Conservation (phyloP, 768 basidiomycete genomes). For the Auricularia heimuer region DNA sequence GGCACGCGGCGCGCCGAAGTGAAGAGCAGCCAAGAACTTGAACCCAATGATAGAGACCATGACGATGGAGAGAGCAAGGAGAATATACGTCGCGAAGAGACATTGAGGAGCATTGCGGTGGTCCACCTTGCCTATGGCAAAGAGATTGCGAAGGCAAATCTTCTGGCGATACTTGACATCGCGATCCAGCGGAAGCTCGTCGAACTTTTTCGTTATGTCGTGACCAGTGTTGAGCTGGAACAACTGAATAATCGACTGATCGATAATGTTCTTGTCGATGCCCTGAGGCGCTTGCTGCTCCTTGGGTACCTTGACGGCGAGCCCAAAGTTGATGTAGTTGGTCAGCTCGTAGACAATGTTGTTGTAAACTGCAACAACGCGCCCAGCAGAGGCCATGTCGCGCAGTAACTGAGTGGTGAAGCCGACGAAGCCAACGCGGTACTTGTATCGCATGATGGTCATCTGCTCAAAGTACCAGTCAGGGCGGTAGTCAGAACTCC, state of each 20-base stretch:
- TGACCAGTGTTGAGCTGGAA: slow-evolving; percentile 66
- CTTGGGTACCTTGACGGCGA: slow-evolving; percentile 40
- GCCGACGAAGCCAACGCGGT: slow-evolving; percentile 82
- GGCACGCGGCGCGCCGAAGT: slow-evolving; percentile 67
- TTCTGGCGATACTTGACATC: slow-evolving; percentile 62
- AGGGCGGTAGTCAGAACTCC: slow-evolving; percentile 79
- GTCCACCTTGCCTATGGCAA: slow-evolving; percentile 86
- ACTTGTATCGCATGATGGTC: slow-evolving; percentile 85
- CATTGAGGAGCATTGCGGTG: slow-evolving; percentile 88
- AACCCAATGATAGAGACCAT: slow-evolving; percentile 95
- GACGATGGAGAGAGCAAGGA: slow-evolving; percentile 78
- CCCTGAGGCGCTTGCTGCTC: slow-evolving; percentile 45
- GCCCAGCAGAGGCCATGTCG: slow-evolving; percentile 52
- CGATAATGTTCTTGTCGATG: slow-evolving; percentile 60
- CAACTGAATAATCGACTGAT: slow-evolving; percentile 25
- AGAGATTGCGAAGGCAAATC: slow-evolving; percentile 86
- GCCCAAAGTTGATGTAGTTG: slow-evolving; percentile 63
- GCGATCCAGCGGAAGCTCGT: slow-evolving; percentile 50
- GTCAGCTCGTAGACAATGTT: slow-evolving; percentile 82
- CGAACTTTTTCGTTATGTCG: slow-evolving; percentile 71
- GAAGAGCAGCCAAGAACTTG: slow-evolving; percentile 89
- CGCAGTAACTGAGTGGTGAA: slow-evolving; percentile 67
- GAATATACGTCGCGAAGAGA: slow-evolving; percentile 81
- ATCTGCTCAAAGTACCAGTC: slow-evolving; percentile 98
- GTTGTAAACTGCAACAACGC: slow-evolving; percentile 78